phyloP scores from a whole-genome alignment of 768 basidiomycete species.

The Mycena kentingensis region DNA sequence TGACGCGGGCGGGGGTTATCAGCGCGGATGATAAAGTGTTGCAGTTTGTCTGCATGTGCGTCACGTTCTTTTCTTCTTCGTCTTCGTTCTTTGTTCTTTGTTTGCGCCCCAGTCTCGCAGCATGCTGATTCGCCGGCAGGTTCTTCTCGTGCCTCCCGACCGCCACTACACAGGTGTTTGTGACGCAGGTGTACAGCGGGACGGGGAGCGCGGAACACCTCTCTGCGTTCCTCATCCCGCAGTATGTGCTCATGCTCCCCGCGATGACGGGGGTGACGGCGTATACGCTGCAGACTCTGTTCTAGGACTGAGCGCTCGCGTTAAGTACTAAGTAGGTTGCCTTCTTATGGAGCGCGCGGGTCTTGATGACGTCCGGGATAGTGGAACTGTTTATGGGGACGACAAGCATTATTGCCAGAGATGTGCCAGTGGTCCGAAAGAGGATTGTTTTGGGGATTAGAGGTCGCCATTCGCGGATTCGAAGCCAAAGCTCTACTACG shows the following conservation, averaged over 20 bases:
- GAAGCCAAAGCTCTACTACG: too few relatives aligned
- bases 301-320: too few relatives aligned
- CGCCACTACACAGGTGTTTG: slow-evolving; percentile 60
- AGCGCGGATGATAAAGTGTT: slow-evolving; percentile 45
- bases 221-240: slow-evolving; percentile 64
- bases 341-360: too few relatives aligned
- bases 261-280: slow-evolving; percentile 53
- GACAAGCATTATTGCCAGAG: too few relatives aligned
- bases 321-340: too few relatives aligned
- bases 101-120: too few relatives aligned
- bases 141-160: slow-evolving; percentile 64
- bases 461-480: too few relatives aligned
- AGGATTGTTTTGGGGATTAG: too few relatives aligned
- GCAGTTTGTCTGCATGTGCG: slow-evolving; percentile 65
- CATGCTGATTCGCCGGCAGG: too few relatives aligned
- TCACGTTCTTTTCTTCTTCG: slow-evolving; percentile 12
- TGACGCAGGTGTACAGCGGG: slow-evolving; percentile 68
- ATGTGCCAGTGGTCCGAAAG: too few relatives aligned
- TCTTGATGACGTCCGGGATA: too few relatives aligned
- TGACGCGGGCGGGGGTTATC: slow-evolving; percentile 40
- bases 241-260: slow-evolving; percentile 54
- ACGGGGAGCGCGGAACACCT: slow-evolving; percentile 66
- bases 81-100: neutral
- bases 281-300: slow-evolving; percentile 45
- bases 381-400: too few relatives aligned